Conservation (phyloP, 441 rosid genomes). For the Gossypium gossypioides region DNA sequence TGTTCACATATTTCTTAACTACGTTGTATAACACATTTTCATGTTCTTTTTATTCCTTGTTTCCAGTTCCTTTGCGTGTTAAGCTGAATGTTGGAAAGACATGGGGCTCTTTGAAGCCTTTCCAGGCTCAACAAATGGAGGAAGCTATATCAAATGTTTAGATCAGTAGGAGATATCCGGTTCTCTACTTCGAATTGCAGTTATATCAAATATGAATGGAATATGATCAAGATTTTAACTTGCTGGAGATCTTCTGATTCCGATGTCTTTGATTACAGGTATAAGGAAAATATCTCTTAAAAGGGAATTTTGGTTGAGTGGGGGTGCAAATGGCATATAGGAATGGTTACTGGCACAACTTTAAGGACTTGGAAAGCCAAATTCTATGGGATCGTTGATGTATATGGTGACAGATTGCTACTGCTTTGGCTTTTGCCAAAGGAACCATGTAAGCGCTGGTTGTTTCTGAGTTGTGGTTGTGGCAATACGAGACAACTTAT, state of each 20-base stretch:
- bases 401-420: slow-evolving; percentile 73
- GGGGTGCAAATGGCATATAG: slow-evolving; percentile 52
- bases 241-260: neutral
- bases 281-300: neutral
- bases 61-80: slow-evolving; percentile 78
- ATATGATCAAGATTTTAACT: neutral
- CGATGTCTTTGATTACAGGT: neutral
- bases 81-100: slow-evolving; percentile 82
- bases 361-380: slow-evolving; percentile 73
- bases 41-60: slow-evolving; percentile 4
- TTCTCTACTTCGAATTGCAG: neutral
- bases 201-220: neutral
- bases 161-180: slow-evolving; percentile 4
- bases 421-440: slow-evolving; percentile 39
- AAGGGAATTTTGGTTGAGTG: neutral
- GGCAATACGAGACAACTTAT: slow-evolving; percentile 71
- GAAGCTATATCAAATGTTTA: slow-evolving; percentile 18
- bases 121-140: slow-evolving; percentile 28
- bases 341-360: slow-evolving; percentile 65
- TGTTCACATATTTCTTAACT: slow-evolving; percentile 4
- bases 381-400: slow-evolving; percentile 79
- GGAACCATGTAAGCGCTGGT: slow-evolving; percentile 24
- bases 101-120: slow-evolving; percentile 84
- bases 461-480: slow-evolving; percentile 51
- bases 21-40: neutral